Evolutionary conservation across 805 yeast genomes (phyloP), one percentile per base, ranked within the genome.

Genomic region (Candida sithepensis): DNA sequence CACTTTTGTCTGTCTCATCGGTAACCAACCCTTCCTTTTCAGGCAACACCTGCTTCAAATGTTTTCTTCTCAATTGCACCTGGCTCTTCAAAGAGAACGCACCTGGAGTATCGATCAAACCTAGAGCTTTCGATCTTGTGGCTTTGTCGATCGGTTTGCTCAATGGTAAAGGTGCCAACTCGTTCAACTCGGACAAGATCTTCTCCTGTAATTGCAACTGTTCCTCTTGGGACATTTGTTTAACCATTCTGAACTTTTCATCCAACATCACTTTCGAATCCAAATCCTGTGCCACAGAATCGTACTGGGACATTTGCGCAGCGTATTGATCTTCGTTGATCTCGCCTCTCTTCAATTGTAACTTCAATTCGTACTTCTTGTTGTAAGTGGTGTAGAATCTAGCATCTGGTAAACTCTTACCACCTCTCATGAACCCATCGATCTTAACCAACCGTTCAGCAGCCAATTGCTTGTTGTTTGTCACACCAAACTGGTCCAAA

Each of bases 371-470:
- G 54, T 74, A 74, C 13, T 73, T 55, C 45, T 73, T 63, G 56
- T 79, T 76, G 57, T 68, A 73, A 19, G 84, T 81, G 0, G 88
- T 74, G 50, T 82, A 80, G 39, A 68, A 70, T 55, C 74, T 74
- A 2, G 96, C 84, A 48, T 82, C 89, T 18, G 65, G 67, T 18
- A 73, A 48, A 0, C 73, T 40, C 52, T 77, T 72, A n/a, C 92
- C 95, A 52, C 80, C 81, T 53, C 74, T 74, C 46, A 82, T 56
- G 51, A 73, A 77, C 45, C 78, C 78, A 51, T 77, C 78, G 43
- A 85, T 68, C 39, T 71, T 67, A 4, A 75, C 60, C 39, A 88
- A 68, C 62, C 94, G 81, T 32, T 67, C 61, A 3, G 79, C 67
- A n/a, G 79, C 81, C 21, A 70, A 39, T 5, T 56, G 60, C 28